These are phyloP conservation scores for Crucibulum laeve DNA, from an alignment of 768 basidiomycete species.

Conservation along the genomic window DNA sequence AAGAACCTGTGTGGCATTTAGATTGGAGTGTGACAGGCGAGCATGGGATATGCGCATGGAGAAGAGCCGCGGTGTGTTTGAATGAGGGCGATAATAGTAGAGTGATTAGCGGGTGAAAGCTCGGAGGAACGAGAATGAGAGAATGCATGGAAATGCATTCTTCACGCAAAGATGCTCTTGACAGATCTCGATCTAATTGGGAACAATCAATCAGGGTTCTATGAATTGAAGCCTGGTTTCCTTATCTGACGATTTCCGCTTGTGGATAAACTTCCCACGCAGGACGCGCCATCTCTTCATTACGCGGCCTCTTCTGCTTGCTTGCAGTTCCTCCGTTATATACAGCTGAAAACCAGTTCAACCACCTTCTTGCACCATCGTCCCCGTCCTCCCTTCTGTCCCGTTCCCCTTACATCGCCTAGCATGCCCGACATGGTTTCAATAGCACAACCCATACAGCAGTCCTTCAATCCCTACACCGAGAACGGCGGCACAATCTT, in stretches of 20 bases:
- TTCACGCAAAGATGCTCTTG: too few relatives aligned
- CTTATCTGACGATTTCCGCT: background rate
- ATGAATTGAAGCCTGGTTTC: background rate
- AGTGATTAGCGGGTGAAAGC: slow-evolving; percentile 24
- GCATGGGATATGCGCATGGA: background rate
- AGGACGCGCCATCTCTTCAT: slow-evolving; percentile 35
- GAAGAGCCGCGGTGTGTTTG: background rate
- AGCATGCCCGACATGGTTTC: slow-evolving; percentile 35
- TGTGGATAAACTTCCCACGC: slow-evolving; percentile 29
- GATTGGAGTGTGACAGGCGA: slow-evolving; percentile 16
- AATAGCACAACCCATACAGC: slow-evolving; percentile 40
- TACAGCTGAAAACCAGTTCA: too few relatives aligned
- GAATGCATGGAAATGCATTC: too few relatives aligned
- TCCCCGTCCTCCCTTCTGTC: slow-evolving; percentile 10
- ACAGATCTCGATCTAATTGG: background rate
- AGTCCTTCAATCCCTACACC: slow-evolving; percentile 83
- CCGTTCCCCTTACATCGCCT: slow-evolving; percentile 3
- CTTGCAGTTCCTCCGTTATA: slow-evolving; percentile 21
- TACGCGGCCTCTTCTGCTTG: slow-evolving; percentile 37
- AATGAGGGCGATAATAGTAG: background rate
- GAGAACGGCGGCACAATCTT: slow-evolving; percentile 97
- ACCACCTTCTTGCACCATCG: slow-evolving; percentile 8
- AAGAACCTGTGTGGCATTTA: too few relatives aligned
- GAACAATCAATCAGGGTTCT: too few relatives aligned
- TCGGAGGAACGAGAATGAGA: slow-evolving; percentile 25